Evolutionary conservation across 202 grass and related monocot genomes (phyloP), one percentile per base, ranked within the genome.

Genomic region (Brachypodium distachyon): DNA sequence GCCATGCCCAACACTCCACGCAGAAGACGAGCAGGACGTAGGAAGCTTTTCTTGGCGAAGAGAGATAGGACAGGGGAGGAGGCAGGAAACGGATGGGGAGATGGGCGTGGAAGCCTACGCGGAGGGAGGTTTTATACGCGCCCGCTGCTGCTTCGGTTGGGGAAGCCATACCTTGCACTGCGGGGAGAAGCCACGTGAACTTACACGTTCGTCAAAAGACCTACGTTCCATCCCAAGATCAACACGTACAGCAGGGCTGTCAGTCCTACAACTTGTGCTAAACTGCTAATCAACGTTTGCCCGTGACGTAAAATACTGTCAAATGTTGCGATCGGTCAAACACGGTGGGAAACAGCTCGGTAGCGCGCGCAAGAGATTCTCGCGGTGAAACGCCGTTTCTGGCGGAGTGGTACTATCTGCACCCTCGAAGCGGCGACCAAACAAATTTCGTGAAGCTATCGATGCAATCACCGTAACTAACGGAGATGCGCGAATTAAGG

Each of bases 1-100:
- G 90, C 90, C 90, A 93, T 93, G 48, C 9, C 74, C 19, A 73
- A 4, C 1, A 31, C 12, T 11, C n/a, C n/a, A n/a, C n/a, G n/a
- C n/a, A n/a, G n/a, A n/a, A n/a, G n/a, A n/a, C n/a, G n/a, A n/a
- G n/a, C n/a, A n/a, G n/a, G n/a, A n/a, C n/a, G 25, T 13, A 22
- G 11, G 4, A 2, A 32, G 28, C 11, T 25, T 19, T 31, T 46
- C 29, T 23, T 25, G 18, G 40, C 57, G 26, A 40, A 37, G 41
- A 33, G 36, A 29, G 13, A n/a, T n/a, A 21, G 51, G 42, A 10
- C 6, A 16, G 31, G 37, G 39, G 55, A 54, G 6, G 7, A 13
- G 31, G 41, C 23, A 47, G 31, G 66, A 22, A 53, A 42, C 7
- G 84, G 57, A 47, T 67, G 49, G n/a, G 37, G 38, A 32, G 31